Evolutionary conservation across 257 asterid genomes (phyloP).

Genomic region (Penstemon eatonii): DNA sequence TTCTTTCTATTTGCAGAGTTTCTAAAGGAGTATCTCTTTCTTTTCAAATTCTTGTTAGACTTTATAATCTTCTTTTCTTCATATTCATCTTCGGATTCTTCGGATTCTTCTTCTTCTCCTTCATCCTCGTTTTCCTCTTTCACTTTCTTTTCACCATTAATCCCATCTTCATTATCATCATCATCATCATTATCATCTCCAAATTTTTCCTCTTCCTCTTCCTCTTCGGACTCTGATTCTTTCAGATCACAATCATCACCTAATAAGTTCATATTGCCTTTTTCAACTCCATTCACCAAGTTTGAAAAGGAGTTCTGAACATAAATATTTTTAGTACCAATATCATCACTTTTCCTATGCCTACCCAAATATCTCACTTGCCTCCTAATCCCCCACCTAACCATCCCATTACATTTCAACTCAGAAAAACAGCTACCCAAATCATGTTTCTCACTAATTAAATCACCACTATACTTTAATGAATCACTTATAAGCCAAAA

Average conservation of each 20-base stretch:
- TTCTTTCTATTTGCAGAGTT: constrained; percentile 38
- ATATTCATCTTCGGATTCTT: constrained; percentile 30
- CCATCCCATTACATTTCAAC: constrained; percentile 62
- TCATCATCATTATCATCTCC: constrained; percentile 29
- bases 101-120: constrained; percentile 35
- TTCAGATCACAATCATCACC: too few species aligned
- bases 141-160: not conserved
- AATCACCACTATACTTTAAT: constrained; percentile 2
- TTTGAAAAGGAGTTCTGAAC: too few species aligned
- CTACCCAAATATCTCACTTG: constrained; percentile 71
- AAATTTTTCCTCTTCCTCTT: too few species aligned
- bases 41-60: constrained; percentile 47
- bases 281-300: too few species aligned
- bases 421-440: too few species aligned
- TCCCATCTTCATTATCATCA: constrained; percentile 1
- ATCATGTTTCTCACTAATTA: too few species aligned
- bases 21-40: constrained; percentile 76
- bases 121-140: constrained; percentile 32
- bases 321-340: too few species aligned
- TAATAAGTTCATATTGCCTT: too few species aligned
- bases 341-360: too few species aligned
- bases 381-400: constrained; percentile 80
- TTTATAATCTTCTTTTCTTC: constrained; percentile 31
- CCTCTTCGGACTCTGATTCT: too few species aligned
- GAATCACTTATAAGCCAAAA: constrained; percentile 60